These are phyloP conservation scores for Cutaneotrichosporon curvatum DNA, from an alignment of 1,284 basidiomycete species.

Conservation along the genomic window DNA sequence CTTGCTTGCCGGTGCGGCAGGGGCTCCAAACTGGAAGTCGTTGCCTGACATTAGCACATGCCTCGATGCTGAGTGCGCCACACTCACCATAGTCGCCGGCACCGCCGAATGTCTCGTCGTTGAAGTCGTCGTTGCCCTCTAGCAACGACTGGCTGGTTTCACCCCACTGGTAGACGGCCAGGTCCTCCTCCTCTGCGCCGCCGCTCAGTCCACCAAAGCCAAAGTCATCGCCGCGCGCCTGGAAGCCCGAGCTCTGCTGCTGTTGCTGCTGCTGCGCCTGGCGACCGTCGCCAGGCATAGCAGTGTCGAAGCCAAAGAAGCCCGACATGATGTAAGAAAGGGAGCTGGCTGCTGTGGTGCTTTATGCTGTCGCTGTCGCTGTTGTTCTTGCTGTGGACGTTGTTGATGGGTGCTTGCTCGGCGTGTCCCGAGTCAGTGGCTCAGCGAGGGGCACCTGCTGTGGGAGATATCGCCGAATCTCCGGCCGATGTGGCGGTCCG, in stretches of 20 bases:
- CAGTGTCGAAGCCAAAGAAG: conserved; percentile 47
- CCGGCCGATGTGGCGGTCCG: too few species aligned
- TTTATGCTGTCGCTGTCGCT: neutral
- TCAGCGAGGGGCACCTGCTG: neutral
- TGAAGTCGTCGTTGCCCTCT: conserved; percentile 82
- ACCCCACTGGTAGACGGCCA: conserved; percentile 51
- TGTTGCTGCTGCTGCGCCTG: conserved; percentile 1
- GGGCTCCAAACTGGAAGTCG: conserved; percentile 75
- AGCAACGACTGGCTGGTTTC: conserved; percentile 82
- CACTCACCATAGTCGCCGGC: conserved; percentile 60
- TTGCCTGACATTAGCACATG: conserved; percentile 55
- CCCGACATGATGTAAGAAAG: conserved; percentile 31
- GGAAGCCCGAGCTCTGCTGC: conserved; percentile 5
- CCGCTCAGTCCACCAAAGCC: conserved; percentile 41
- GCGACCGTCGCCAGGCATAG: conserved; percentile 32
- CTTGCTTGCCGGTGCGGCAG: conserved; percentile 15
- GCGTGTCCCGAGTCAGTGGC: neutral
- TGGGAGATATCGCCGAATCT: neutral
- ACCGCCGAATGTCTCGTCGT: conserved; percentile 91
- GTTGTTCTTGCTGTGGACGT: neutral
- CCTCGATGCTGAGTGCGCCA: neutral
- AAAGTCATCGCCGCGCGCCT: conserved; percentile 18
- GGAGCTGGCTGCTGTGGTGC: neutral
- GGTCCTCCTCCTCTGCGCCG: conserved; percentile 57
- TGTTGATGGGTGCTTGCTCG: neutral